A percentile compares a stretch with the other conserved stretches of the same genome.
Evolutionary conservation across 768 basidiomycete genomes (phyloP).

Genomic region (Cytidiella melzeri): DNA sequence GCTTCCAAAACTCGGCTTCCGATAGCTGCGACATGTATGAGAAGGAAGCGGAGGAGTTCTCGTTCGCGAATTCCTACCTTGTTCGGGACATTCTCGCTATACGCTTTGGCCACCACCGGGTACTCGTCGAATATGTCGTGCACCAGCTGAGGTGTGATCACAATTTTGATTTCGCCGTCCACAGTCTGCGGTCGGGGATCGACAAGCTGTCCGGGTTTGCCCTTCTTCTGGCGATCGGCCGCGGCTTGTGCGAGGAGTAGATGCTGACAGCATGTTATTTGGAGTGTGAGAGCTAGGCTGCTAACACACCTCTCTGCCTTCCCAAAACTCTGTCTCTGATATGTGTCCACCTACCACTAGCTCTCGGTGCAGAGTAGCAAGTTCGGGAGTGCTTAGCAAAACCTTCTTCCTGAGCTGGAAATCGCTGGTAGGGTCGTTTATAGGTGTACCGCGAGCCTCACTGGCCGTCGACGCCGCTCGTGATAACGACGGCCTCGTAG

Average conservation of each 20-base stretch:
- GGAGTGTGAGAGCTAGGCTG: conserved; percentile 15
- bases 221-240: conserved; percentile 65
- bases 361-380: conserved; percentile 78
- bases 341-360: conserved; percentile 83
- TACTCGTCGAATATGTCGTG: conserved; percentile 98
- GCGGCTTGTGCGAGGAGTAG: conserved; percentile 73
- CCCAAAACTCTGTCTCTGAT: conserved; percentile 95
- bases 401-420: conserved; percentile 76
- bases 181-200: conserved; percentile 84
- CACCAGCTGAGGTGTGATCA: conserved; percentile 86
- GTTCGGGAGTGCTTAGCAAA: conserved; percentile 68
- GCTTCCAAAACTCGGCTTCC: conserved; percentile 92
- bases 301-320: conserved; percentile 75
- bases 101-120: conserved; percentile 89
- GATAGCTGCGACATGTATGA: conserved; percentile 48
- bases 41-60: too few relatives aligned
- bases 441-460: conserved; percentile 45
- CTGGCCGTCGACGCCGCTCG: conserved; percentile 60
- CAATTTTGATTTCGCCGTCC: conserved; percentile 84
- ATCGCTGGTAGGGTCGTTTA: conserved; percentile 57
- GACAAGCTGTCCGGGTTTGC: conserved; percentile 80
- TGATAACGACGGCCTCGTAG: conserved; percentile 46
- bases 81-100: conserved; percentile 85
- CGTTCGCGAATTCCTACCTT: conserved; percentile 43
- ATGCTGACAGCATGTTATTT: conserved; percentile 43